Base-by-base conservation (phyloP, 306 rosid species). In the Lupinus albus region DNA sequence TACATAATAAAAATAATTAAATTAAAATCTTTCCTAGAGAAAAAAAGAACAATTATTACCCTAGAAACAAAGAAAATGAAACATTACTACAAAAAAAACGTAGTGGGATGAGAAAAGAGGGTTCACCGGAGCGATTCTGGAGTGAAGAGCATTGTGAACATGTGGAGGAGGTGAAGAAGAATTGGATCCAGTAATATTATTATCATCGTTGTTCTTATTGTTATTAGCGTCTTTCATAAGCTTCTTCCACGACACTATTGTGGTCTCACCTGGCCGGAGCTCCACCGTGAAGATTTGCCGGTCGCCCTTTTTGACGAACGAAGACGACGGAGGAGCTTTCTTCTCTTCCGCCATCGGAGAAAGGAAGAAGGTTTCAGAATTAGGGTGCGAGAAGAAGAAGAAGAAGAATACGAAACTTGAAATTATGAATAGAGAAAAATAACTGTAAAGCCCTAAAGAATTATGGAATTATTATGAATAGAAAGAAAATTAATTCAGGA, bases 201-300 rank as follows among this genome's bases (percentile, higher is more conserved):
- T 9, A 10, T 11, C 42, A 38, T 38, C 8, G 9, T 8, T 8
- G 11, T 38, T 38, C 44, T 54, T 83, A 63, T 63, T 71, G 83
- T 81, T 93, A 78, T 79, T 88, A 5, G 87, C 81, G 66, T 90
- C 99, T 56, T 86, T 93, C 67, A 86, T 33, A 32, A 93, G 91
- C 88, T 90, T 93, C 96, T 88, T 93, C 99, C 99, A 93, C 3
- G 99, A 93, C 11, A 93, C 97, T 67, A 93, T 93, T 44, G 99
- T 93, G 17, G 99, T 93, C 84, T 93, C 99, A 6, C 92, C 99
- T 5, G 97, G 97, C 8, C 99, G 94, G 80, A 93, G 95, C 79
- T 93, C 97, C 74, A 90, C 94, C 78, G 94, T 73, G 84, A 93
- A 90, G 80, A 84, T 73, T 72, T 88, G 84, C 36, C 99, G 91